Conservation (phyloP, 257 asterid species). For the Salvia splendens region DNA sequence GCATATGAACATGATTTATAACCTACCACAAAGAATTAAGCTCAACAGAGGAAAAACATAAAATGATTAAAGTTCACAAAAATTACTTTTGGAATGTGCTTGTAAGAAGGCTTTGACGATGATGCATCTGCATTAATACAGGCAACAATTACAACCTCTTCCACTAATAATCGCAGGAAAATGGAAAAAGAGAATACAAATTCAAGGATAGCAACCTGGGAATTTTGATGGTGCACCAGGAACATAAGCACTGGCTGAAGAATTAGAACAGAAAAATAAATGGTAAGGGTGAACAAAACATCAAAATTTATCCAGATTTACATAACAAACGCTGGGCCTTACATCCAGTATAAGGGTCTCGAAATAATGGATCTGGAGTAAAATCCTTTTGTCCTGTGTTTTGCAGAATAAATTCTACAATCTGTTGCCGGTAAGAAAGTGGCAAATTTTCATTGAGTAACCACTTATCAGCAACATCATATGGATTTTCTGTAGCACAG, state of each 20-base stretch:
- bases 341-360: constrained; percentile 97
- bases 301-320: constrained; percentile 21
- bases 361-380: constrained; percentile 72
- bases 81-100: constrained; percentile 92
- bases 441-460: constrained; percentile 88
- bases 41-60: constrained; percentile 15
- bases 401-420: constrained; percentile 89
- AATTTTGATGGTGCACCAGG: constrained; percentile 83
- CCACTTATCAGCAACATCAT: constrained; percentile 94
- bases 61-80: constrained; percentile 16
- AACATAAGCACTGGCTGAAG: constrained; percentile 88
- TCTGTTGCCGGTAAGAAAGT: constrained; percentile 83
- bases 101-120: constrained; percentile 63
- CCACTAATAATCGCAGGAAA: constrained; percentile 24
- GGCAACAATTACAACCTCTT: constrained; percentile 32
- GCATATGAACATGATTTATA: constrained; percentile 19
- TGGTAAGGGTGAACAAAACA: constrained; percentile 17
- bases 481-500: constrained; percentile 74
- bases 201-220: constrained; percentile 44
- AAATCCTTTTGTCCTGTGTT: constrained; percentile 72
- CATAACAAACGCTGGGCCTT: constrained; percentile 37
- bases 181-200: constrained; percentile 23
- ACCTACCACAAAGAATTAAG: constrained; percentile 11
- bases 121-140: constrained; percentile 45
- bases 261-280: constrained; percentile 34